Evolutionary conservation across 2,329 filamentous ascomycete species (phyloP).

Genomic region (Ceratocystis alfenasii): DNA sequence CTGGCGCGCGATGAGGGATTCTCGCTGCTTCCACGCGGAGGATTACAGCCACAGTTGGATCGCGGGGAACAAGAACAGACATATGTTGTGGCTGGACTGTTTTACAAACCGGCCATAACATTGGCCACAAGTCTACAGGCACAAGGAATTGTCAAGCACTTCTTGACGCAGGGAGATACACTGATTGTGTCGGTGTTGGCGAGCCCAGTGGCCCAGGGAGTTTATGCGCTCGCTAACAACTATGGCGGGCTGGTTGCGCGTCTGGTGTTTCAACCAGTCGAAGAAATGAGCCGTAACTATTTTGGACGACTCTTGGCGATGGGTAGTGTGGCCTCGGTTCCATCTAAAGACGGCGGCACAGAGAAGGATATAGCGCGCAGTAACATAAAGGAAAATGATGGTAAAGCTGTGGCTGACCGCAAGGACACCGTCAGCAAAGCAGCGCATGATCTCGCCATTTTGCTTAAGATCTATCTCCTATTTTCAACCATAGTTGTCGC

Average conservation of each 20-base stretch:
- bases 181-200: slow-evolving; percentile 72
- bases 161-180: slow-evolving; percentile 89
- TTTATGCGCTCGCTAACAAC: slow-evolving; percentile 87
- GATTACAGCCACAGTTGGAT: neutral
- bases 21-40: slow-evolving; percentile 46
- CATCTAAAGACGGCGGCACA: neutral
- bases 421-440: slow-evolving; percentile 32
- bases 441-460: slow-evolving; percentile 43
- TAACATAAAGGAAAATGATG: neutral
- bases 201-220: slow-evolving; percentile 68
- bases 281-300: slow-evolving; percentile 82
- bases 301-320: slow-evolving; percentile 65
- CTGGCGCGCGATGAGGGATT: slow-evolving; percentile 50
- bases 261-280: slow-evolving; percentile 84
- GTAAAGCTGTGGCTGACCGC: slow-evolving; percentile 20
- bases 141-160: slow-evolving; percentile 81
- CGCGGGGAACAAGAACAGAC: slow-evolving; percentile 14
- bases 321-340: slow-evolving; percentile 10
- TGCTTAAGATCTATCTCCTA: slow-evolving; percentile 63
- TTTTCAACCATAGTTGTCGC: slow-evolving; percentile 56
- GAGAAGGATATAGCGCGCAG: neutral
- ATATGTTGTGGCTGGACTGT: slow-evolving; percentile 43
- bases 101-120: slow-evolving; percentile 57
- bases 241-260: slow-evolving; percentile 83
- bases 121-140: slow-evolving; percentile 73